Conservation (phyloP, 2,329 filamentous ascomycete species). For the Calonectria hawksworthii region DNA sequence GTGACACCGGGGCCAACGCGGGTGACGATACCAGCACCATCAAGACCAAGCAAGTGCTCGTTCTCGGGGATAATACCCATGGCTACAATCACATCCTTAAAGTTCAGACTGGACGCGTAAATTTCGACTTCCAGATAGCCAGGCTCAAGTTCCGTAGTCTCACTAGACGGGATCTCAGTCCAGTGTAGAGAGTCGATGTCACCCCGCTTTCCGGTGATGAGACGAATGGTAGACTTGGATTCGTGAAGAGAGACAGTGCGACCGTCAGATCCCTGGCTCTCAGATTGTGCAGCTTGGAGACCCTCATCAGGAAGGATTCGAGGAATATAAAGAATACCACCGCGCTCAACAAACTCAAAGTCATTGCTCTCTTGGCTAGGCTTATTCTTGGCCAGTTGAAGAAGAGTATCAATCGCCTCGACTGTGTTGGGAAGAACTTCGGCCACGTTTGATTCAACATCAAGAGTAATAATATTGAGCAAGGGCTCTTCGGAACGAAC, state of each 20-base stretch:
- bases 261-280: neutral
- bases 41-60: constrained; percentile 35
- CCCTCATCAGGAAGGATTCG: constrained; percentile 21
- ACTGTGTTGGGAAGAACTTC: neutral
- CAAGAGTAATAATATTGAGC: constrained; percentile 19
- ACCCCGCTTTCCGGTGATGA: neutral
- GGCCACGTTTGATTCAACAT: constrained; percentile 15
- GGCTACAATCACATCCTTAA: constrained; percentile 42
- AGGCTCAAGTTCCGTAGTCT: constrained; percentile 1
- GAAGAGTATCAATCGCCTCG: constrained; percentile 3
- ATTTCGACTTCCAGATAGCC: constrained; percentile 37
- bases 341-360: constrained; percentile 24
- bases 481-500: constrained; percentile 22
- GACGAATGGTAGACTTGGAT: constrained; percentile 3
- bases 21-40: constrained; percentile 47
- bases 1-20: constrained; percentile 43
- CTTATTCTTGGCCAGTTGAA: neutral
- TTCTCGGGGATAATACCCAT: constrained; percentile 40
- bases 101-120: constrained; percentile 44
- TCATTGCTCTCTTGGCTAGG: constrained; percentile 11
- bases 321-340: constrained; percentile 18
- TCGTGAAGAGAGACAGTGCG: neutral
- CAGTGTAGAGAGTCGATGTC: constrained; percentile 13
- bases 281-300: neutral
- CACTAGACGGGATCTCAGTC: constrained; percentile 13